Percentiles rank a stretch among this genome's conserved stretches.
Conservation (phyloP, 2,329 filamentous ascomycete genomes). For the Penicillium sp. region DNA sequence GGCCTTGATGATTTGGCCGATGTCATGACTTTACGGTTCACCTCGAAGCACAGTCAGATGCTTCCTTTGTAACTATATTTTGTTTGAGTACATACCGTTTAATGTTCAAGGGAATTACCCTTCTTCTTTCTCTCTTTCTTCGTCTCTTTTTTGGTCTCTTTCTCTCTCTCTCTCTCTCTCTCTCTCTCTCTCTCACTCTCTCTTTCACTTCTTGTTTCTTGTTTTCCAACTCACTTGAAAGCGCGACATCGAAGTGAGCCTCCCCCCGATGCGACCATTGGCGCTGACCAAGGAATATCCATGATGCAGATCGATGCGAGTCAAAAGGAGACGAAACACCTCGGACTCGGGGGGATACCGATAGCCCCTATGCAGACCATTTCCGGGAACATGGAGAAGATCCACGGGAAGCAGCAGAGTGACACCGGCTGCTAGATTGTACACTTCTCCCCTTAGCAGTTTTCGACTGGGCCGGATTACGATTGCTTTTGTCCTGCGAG, state of each 20-base stretch:
- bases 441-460: slow-evolving; percentile 18
- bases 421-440: slow-evolving; percentile 27
- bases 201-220: background rate
- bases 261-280: background rate
- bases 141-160: background rate
- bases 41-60: background rate
- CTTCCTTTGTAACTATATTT: slow-evolving; percentile 20
- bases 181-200: background rate
- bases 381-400: slow-evolving; percentile 12
- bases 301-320: slow-evolving; percentile 7
- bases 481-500: slow-evolving; percentile 19
- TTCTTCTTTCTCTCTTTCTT: background rate
- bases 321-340: slow-evolving; percentile 9
- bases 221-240: no score
- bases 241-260: no score
- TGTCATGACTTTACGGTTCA: slow-evolving; percentile 20
- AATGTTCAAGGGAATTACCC: background rate
- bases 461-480: slow-evolving; percentile 20
- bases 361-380: background rate
- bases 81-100: slow-evolving; percentile 6
- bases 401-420: slow-evolving; percentile 26
- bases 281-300: slow-evolving; percentile 17
- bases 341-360: slow-evolving; percentile 18
- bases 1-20: slow-evolving; percentile 19
- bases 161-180: background rate